Conservation (phyloP, 441 rosid genomes). For the Brassica balearica region DNA sequence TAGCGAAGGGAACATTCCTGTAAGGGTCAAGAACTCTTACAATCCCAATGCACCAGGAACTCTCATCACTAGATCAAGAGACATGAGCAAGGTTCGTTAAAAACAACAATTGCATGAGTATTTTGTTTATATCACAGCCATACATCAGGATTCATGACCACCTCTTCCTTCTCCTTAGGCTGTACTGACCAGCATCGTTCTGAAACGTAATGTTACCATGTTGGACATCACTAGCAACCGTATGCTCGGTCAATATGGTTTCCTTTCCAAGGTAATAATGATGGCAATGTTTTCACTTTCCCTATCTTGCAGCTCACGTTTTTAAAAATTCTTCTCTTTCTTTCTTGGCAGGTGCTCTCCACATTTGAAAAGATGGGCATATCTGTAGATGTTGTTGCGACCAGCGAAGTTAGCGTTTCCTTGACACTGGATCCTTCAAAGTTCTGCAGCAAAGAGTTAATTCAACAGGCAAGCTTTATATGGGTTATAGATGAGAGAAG, state of each 20-base stretch:
- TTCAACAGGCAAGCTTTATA: constrained; percentile 13
- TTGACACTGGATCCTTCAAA: constrained; percentile 16
- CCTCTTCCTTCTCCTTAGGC: constrained; percentile 9
- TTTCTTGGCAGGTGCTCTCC: constrained; percentile 10
- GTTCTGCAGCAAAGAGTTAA: constrained; percentile 13
- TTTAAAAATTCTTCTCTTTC: neutral
- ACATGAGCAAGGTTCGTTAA: constrained; percentile 24
- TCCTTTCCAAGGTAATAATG: constrained; percentile 10
- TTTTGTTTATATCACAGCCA: neutral
- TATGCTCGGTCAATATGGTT: constrained; percentile 17
- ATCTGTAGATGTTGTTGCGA: constrained; percentile 20
- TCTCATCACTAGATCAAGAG: constrained; percentile 13
- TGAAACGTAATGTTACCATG: constrained; percentile 19
- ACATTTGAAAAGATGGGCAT: constrained; percentile 15
- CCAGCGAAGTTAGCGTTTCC: constrained; percentile 23
- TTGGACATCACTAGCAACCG: constrained; percentile 25
- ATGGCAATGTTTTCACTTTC: neutral
- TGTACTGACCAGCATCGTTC: constrained; percentile 27
- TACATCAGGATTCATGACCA: neutral
- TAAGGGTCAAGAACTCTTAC: constrained; percentile 21
- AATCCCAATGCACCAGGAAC: constrained; percentile 18
- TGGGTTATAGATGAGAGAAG: neutral
- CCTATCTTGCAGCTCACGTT: neutral
- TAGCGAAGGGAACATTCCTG: constrained; percentile 19
- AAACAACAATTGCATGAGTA: neutral